Evolutionary conservation across 116 monocot species (phyloP).

Genomic region (Thalassia testudinum): DNA sequence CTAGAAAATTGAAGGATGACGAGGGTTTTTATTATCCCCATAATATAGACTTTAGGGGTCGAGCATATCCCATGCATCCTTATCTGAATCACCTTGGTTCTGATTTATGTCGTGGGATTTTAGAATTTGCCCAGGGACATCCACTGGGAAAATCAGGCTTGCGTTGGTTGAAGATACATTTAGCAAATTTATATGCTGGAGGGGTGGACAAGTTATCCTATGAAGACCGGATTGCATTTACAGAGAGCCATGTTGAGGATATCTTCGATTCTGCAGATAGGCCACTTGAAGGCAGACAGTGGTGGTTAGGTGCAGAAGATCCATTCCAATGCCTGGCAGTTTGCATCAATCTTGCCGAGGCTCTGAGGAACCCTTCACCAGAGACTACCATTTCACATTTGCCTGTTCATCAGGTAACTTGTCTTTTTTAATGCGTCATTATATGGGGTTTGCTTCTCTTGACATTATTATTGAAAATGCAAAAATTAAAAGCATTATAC

Average conservation of each 20-base stretch:
- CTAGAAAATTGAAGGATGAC: conserved; percentile 84
- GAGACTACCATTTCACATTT: conserved; percentile 72
- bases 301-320: conserved; percentile 93
- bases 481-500: too few species aligned
- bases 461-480: too few species aligned
- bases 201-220: conserved; percentile 84
- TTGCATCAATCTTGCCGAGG: conserved; percentile 87
- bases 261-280: conserved; percentile 95
- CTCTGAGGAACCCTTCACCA: conserved; percentile 79
- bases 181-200: conserved; percentile 79
- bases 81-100: conserved; percentile 92
- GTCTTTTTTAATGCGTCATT: too few species aligned
- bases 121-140: conserved; percentile 88
- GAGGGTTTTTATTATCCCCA: conserved; percentile 98
- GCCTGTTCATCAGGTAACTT: conserved; percentile 80
- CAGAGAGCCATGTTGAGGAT: conserved; percentile 70
- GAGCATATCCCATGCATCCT: conserved; percentile 99
- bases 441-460: too few species aligned
- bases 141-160: conserved; percentile 75
- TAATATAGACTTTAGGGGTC: conserved; percentile 90
- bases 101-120: conserved; percentile 79
- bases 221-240: conserved; percentile 67
- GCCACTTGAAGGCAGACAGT: conserved; percentile 77
- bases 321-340: conserved; percentile 93
- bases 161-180: conserved; percentile 87